phyloP scores from a whole-genome alignment of 2,329 filamentous ascomycete genomes.

The Colletotrichum chrysophilum region DNA sequence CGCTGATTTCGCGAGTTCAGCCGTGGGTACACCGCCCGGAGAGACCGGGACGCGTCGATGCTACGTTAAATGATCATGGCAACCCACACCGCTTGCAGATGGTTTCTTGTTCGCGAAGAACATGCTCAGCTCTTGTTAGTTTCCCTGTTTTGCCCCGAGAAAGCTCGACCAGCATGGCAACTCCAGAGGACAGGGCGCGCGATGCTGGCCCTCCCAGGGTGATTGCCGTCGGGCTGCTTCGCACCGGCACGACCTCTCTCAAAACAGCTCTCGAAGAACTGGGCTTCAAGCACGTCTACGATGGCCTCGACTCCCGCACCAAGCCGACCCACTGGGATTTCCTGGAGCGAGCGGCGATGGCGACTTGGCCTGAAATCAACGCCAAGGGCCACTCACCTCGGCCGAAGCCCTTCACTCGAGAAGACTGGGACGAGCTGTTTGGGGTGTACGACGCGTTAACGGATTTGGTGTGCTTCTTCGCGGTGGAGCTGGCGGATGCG shows the following conservation, averaged over 20 bases:
- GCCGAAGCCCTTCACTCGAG: constrained; percentile 20
- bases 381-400: not conserved
- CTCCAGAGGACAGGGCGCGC: not conserved
- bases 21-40: not conserved
- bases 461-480: constrained; percentile 31
- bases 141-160: not conserved
- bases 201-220: constrained; percentile 1
- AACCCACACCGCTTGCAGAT: not conserved
- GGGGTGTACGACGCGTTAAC: constrained; percentile 33
- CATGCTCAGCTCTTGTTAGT: not conserved
- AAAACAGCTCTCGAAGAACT: constrained; percentile 8
- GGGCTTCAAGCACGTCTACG: constrained; percentile 14
- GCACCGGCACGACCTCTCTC: constrained; percentile 22
- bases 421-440: constrained; percentile 38
- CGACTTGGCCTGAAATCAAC: constrained; percentile 5
- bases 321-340: constrained; percentile 7
- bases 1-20: not conserved
- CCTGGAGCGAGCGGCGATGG: not conserved
- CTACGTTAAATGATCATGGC: not conserved
- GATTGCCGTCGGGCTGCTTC: constrained; percentile 18
- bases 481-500: constrained; percentile 28
- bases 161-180: not conserved
- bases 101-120: not conserved
- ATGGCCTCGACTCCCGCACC: constrained; percentile 10
- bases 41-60: not conserved